Base-by-base conservation (phyloP, 192 early-diverging fungal genomes). In the Entomortierella parvispora region DNA sequence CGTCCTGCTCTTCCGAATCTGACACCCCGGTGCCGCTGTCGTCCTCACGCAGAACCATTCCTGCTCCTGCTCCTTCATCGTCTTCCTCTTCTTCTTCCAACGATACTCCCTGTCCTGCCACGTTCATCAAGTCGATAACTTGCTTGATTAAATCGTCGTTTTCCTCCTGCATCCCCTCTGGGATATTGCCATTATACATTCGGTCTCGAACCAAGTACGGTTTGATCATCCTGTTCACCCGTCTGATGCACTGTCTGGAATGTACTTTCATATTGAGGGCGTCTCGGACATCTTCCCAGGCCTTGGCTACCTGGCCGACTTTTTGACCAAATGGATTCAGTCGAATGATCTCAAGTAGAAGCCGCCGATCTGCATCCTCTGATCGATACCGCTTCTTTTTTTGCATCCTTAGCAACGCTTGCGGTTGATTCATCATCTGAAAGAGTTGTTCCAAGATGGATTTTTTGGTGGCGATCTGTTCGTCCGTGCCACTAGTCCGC, bases 371-470 rank as follows among this genome's bases (percentile, higher is more conserved):
- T n/a, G 74, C 62, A 11, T 77, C 74, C 18, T 77, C 74, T 8
- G 74, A 77, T 9, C 74, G 74, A 46, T 77, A 77, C 25, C 74
- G 65, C 5, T 65, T 58, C 55, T 77, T 77, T 54, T 77, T 77
- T 40, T 77, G 65, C 74, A 77, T 77, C 43, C 74, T 29, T 26
- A 62, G 68, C 28, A 77, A 54, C 25, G 74, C 74, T 46, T 77
- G 74, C 20, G 74, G 74, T 32, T 64, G 74, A 22, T 77, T 77
- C 74, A 77, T 77, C 74, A 77, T 77, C 22, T 63, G 54, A 52
- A 77, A 77, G 46, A 77, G 54, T 37, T 68, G 43, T 46, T 77
- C 74, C 37, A 77, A 33, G n/a, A 77, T 42, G 23, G 37, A n/a
- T 15, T 77, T 77, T 59, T 77, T 77, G 26, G 59, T 64, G 4